phyloP scores from a whole-genome alignment of 495 filamentous ascomycete genomes.

The Filosporella fistucella region DNA sequence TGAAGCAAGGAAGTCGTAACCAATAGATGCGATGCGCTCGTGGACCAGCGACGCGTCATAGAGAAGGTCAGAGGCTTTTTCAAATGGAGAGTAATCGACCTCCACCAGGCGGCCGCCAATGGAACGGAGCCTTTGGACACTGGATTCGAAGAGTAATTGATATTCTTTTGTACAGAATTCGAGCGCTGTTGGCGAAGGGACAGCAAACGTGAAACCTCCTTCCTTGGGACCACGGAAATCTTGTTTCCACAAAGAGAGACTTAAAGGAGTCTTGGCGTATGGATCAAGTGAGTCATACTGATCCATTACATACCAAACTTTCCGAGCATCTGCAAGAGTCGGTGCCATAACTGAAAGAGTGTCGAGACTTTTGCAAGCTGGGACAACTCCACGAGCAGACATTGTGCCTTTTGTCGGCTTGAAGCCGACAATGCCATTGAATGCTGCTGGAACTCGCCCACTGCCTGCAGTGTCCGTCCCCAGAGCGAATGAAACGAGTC shows the following conservation, averaged over 20 bases:
- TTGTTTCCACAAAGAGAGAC: conserved; percentile 34
- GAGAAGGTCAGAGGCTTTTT: conserved; percentile 49
- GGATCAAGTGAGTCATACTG: conserved; percentile 49
- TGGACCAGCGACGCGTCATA: conserved; percentile 55
- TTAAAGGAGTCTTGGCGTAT: conserved; percentile 44
- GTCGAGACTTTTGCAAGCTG: conserved; percentile 58
- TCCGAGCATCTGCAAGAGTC: conserved; percentile 50
- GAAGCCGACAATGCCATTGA: conserved; percentile 62
- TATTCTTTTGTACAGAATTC: conserved; percentile 41
- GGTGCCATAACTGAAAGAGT: conserved; percentile 54
- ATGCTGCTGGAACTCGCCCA: conserved; percentile 55
- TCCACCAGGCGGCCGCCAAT: conserved; percentile 45
- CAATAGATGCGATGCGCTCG: conserved; percentile 41
- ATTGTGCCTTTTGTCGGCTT: conserved; percentile 66
- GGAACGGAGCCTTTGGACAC: conserved; percentile 37
- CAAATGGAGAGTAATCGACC: conserved; percentile 51
- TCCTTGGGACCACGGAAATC: conserved; percentile 35
- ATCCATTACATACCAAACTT: conserved; percentile 52
- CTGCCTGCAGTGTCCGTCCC: conserved; percentile 67
- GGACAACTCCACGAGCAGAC: conserved; percentile 52
- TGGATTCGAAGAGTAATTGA: conserved; percentile 39
- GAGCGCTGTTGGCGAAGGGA: conserved; percentile 44
- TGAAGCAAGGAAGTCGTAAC: conserved; percentile 14
- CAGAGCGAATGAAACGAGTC: conserved; percentile 56
- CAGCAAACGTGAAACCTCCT: conserved; percentile 49